Base-by-base conservation (phyloP, 768 basidiomycete genomes). In the Candolleomyces eurysporus region DNA sequence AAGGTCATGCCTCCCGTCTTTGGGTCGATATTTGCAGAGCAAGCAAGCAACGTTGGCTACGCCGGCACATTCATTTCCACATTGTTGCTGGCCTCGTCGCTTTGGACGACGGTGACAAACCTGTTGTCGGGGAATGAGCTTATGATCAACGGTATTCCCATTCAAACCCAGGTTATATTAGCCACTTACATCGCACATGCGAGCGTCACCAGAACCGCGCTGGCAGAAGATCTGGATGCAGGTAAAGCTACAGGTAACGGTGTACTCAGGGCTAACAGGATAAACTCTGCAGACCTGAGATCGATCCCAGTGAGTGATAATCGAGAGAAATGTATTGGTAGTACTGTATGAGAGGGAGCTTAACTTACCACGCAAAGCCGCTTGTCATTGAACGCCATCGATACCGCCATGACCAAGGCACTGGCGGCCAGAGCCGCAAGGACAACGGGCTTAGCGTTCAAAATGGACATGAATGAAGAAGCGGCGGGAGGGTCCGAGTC, bases 1-100 rank as follows among this genome's bases (percentile, higher is more conserved):
- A 4, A 69, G 58, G 30, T 69, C 68, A 42, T 71, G 70, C 3
- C 64, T 59, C 48, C 67, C 65, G 30, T 56, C 61, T 55, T 67
- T 71, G 0, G 70, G 72, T 2, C 70, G 66, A 22, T 65, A 66
- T 48, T 70, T 71, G 57, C 72, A 73, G 13, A 70, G 32, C 30
- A 73, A 57, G 52, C 72, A 73, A 0, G 72, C 69, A 2, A 67
- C 2, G 45, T 65, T 71, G 1, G 72, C 72, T 1, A 58, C 67
- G 11, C 67, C 63, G 8, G 53, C 48, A 53, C 72, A 73, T 3
- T 49, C 56, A 14, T 63, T 45, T 21, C 72, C 66, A 39, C 72
- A 73, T 58, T 73, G 72, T 30, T 64, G 64, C 17, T 68, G 58
- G 30, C 67, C 66, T 7, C 1, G 45, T 7, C 6, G 10, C 16